Base-by-base conservation (phyloP, 2,329 filamentous ascomycete genomes). In the Clarireedia monteithiana region DNA sequence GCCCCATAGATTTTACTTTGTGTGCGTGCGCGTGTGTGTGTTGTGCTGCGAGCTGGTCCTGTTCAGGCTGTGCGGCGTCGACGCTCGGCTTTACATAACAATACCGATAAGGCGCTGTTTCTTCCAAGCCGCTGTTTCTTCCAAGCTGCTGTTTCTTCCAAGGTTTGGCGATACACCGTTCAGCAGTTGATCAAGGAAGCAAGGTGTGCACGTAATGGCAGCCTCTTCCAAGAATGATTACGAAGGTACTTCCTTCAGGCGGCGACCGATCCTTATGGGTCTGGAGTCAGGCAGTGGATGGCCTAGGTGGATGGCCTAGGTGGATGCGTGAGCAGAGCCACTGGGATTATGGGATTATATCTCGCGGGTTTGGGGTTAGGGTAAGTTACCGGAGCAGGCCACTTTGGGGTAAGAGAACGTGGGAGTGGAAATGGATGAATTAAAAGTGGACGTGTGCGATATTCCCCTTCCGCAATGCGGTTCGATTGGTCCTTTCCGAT, bases 51-150 rank as follows among this genome's bases (percentile, higher is more conserved):
- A 27, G 20, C 34, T 38, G 14, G 47, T 26, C 34, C 17, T 46
- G 17, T 36, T 50, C 38, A 36, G 46, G 38, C 20, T 36, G 38
- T 36, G 46, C 27, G 17, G 26, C 30, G 14, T 40, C 17, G 10
- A 49, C 46, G 20, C 50, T 55, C 46, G 36, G 52, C 17, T 26
- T 50, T 36, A 49, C 23, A 30, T 34, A 26, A 55, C 36, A 55
- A 55, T 55, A 55, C 50, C 53, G 47, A 55, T 55, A 55, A 50
- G 53, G 53, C 46, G 27, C 40, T 50, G 24, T 55, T 55, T 42
- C 20, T 42, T 20, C 39, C 39, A 42, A n/a, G 39, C 20, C 20
- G 20, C 20, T 20, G 20, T 20, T 20, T 20, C 20, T 20, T 20
- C 20, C 20, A 55, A 50, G 53, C 46, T 36, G 27, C 40, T 50